A percentile compares a stretch with the other conserved stretches of the same genome.
phyloP scores from a whole-genome alignment of 2,329 filamentous ascomycete species.

The Calonectria hongkongensis region DNA sequence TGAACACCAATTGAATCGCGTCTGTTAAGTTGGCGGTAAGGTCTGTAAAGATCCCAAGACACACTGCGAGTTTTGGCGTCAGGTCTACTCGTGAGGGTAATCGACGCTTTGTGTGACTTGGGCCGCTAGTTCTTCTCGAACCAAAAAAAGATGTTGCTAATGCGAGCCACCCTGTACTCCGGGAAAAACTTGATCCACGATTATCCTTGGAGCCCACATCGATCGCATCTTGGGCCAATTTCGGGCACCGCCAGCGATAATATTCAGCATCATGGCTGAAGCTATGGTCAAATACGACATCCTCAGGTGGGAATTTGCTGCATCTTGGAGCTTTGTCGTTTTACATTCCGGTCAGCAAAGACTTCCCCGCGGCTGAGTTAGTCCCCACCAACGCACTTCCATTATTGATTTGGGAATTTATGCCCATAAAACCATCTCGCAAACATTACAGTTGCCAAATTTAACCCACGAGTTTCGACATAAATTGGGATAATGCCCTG shows the following conservation, averaged over 20 bases:
- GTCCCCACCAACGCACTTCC: not conserved
- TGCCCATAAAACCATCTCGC: too few species aligned
- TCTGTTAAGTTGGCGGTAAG: not conserved
- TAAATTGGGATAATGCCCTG: not conserved
- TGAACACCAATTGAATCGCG: slow-evolving; percentile 29
- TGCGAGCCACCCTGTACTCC: slow-evolving; percentile 39
- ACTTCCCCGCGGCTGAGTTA: not conserved
- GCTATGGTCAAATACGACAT: not conserved
- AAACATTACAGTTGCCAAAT: not conserved
- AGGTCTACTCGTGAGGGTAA: not conserved
- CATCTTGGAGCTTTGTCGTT: not conserved
- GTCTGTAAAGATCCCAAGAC: not conserved
- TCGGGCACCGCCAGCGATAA: slow-evolving; percentile 5
- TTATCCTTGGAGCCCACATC: slow-evolving; percentile 10
- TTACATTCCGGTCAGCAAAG: slow-evolving; percentile 2
- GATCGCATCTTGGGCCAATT: slow-evolving; percentile 4
- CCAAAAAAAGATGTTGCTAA: slow-evolving; percentile 12
- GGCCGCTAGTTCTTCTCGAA: not conserved
- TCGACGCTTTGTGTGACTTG: not conserved
- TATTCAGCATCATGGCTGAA: not conserved
- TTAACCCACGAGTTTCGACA: not conserved
- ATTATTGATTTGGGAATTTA: not conserved
- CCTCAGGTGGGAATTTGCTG: too few species aligned
- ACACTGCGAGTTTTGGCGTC: not conserved
- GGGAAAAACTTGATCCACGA: slow-evolving; percentile 55